Conservation (phyloP, 495 filamentous ascomycete genomes). For the Trichoderma gamsii region DNA sequence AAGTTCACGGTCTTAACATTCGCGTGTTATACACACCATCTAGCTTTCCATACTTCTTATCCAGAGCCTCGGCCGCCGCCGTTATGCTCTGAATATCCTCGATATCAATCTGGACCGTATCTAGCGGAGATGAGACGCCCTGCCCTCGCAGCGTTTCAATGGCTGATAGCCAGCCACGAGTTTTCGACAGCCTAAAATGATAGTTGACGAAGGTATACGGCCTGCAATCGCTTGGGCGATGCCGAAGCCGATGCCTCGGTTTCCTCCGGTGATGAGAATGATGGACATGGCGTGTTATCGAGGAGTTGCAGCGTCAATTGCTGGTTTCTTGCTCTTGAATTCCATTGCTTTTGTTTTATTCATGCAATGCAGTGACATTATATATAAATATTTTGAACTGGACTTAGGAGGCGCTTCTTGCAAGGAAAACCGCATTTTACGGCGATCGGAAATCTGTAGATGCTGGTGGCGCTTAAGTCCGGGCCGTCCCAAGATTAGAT, state of each 20-base stretch:
- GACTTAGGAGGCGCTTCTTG: background rate
- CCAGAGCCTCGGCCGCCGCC: slow-evolving; percentile 21
- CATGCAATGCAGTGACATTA: background rate
- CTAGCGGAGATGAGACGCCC: slow-evolving; percentile 23
- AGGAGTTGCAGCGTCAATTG: background rate
- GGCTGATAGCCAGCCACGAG: slow-evolving; percentile 21
- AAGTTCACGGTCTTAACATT: background rate
- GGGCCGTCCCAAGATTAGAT: background rate
- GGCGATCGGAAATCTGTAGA: background rate
- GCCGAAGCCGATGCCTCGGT: slow-evolving; percentile 32
- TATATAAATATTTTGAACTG: background rate
- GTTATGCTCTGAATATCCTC: slow-evolving; percentile 27
- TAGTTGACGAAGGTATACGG: slow-evolving; percentile 23
- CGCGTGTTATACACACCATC: slow-evolving; percentile 21
- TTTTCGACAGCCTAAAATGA: slow-evolving; percentile 29
- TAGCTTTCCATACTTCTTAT: slow-evolving; percentile 23
- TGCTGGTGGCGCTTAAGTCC: background rate
- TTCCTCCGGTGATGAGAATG: slow-evolving; percentile 35
- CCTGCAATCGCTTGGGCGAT: slow-evolving; percentile 28
- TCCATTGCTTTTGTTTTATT: background rate
- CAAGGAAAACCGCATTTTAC: background rate
- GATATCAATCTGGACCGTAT: slow-evolving; percentile 30
- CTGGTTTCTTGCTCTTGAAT: background rate
- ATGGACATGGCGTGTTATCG: slow-evolving; percentile 21
- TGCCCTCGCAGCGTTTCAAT: slow-evolving; percentile 20